Evolutionary conservation across 805 yeast species (phyloP).

Genomic region (Ascoidea tarda): DNA sequence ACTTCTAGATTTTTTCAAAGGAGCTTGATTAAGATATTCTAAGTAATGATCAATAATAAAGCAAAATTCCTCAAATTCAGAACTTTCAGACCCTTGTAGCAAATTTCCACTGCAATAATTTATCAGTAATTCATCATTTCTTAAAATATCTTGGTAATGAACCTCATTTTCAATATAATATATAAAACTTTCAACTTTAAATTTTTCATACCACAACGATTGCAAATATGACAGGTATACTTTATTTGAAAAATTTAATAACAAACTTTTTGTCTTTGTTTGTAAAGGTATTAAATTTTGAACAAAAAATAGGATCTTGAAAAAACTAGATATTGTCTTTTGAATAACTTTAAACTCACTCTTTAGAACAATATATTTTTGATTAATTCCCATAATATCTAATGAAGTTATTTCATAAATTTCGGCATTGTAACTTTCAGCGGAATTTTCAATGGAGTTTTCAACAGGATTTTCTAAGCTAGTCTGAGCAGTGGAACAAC

Average conservation of each 20-base stretch:
- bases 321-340: conserved; percentile 1
- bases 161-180: neutral
- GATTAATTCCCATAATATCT: neutral
- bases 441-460: conserved; percentile 2
- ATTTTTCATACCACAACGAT: conserved; percentile 8
- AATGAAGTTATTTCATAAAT: conserved; percentile 3
- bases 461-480: neutral
- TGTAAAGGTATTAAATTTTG: conserved; percentile 6
- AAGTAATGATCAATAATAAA: neutral
- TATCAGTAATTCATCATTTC: neutral
- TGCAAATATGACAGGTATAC: conserved; percentile 3
- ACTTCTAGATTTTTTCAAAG: neutral
- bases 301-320: conserved; percentile 3
- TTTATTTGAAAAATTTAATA: conserved; percentile 1
- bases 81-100: neutral
- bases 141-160: neutral
- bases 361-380: conserved; percentile 1
- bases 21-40: too few species aligned
- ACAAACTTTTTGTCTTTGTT: neutral
- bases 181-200: conserved; percentile 2
- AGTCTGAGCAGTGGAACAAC: neutral
- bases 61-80: neutral
- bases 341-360: conserved; percentile 4
- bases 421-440: conserved; percentile 1
- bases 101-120: neutral